These are phyloP conservation scores for Cinnamomum chago DNA, from an alignment of 164 flowering plant species.

Conservation along the genomic window DNA sequence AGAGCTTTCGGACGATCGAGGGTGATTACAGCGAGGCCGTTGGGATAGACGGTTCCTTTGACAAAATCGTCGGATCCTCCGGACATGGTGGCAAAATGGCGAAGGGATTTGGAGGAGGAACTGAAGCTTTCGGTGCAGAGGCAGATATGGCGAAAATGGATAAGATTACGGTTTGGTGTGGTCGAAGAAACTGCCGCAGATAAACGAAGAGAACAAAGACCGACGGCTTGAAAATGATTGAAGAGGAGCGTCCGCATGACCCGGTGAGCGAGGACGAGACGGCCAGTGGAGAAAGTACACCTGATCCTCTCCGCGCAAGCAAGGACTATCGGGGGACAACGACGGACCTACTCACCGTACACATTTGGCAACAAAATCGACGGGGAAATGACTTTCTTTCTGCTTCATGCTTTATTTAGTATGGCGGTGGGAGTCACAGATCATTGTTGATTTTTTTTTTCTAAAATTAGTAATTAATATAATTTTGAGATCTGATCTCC, in stretches of 20 bases:
- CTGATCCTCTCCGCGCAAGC: no score
- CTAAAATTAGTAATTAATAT: no score
- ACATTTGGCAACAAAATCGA: no score
- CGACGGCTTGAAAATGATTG: neutral
- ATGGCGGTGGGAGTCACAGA: no score
- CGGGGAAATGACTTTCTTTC: no score
- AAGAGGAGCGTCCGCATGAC: neutral
- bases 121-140: constrained; percentile 2
- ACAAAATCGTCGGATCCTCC: constrained; percentile 56
- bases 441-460: no score
- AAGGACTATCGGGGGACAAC: no score
- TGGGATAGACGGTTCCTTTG: constrained; percentile 67
- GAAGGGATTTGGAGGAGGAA: constrained; percentile 1
- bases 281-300: no score
- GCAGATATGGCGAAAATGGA: neutral
- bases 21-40: constrained; percentile 87
- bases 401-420: no score
- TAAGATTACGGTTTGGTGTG: neutral
- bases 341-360: no score
- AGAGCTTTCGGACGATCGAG: constrained; percentile 97
- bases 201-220: no score
- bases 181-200: neutral
- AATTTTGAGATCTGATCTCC: no score
- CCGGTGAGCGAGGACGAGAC: neutral
- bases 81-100: constrained; percentile 41